Evolutionary conservation across 2,329 filamentous ascomycete species (phyloP), one percentile per base, ranked within the genome.

Genomic region (Neonectria sp.): DNA sequence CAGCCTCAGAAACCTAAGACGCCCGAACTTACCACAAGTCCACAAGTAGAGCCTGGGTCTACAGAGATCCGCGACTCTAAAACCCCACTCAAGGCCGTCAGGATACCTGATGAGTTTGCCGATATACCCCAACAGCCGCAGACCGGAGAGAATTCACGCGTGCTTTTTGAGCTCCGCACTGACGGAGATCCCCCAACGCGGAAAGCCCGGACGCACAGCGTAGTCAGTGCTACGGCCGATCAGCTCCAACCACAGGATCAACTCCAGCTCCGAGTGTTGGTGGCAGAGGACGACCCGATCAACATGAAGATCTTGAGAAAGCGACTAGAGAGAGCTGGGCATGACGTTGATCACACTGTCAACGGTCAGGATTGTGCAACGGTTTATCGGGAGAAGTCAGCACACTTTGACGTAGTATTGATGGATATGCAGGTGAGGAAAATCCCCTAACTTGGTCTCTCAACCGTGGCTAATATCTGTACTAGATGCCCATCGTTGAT

Each of bases 401-500:
- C 79, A 29, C 81, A 82, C 25, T 96, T 93, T 75, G 94, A 97
- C 78, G 91, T 94, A 6, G 86, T 97, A 55, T 85, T 97, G 69
- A 97, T 97, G 95, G 95, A 97, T 77, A 94, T 97, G 88, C 94
- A 97, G 86, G 94, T 95, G 78, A 80, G 89, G 81, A 29, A n/a
- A 17, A 25, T 9, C 21, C 6, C 6, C 15, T 25, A 5, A 46
- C 3, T 4, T 3, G 24, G 24, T n/a, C n/a, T 33, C n/a, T 21
- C 12, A 7, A 12, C 11, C 11, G 9, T 27, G 59, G 21, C 52
- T 71, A 66, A 69, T 51, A 21, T 31, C 21, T 33, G 2, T 25
- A 53, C 24, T n/a, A 97, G 94, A 97, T 97, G 95, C 94, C 95
- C 21, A 96, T 97, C 35, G 92, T 97, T 5, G 94, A 97, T 76